Evolutionary conservation across 768 basidiomycete species (phyloP).

Genomic region (Collybia mongolica): DNA sequence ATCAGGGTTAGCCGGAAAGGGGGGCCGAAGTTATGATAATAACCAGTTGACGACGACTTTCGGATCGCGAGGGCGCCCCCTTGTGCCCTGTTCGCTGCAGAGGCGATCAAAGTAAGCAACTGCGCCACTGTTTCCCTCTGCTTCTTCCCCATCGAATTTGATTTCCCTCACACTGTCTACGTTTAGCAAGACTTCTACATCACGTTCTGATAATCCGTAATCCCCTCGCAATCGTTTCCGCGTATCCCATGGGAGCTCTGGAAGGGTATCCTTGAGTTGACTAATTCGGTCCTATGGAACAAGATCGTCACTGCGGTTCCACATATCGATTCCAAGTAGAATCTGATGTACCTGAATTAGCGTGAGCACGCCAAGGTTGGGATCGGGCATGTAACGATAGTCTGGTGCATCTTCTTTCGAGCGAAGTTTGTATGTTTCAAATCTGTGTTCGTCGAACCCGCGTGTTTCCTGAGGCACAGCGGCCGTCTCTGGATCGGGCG

Average conservation of each 20-base stretch:
- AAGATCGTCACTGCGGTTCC: background rate
- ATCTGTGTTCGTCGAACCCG: slow-evolving; percentile 80
- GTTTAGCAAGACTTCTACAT: slow-evolving; percentile 73
- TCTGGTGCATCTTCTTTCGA: slow-evolving; percentile 94
- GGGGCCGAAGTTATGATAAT: slow-evolving; percentile 15
- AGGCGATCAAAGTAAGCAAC: slow-evolving; percentile 80
- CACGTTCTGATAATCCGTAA: slow-evolving; percentile 53
- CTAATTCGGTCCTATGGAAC: slow-evolving; percentile 60
- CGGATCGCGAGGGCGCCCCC: slow-evolving; percentile 46
- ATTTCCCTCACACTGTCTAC: slow-evolving; percentile 68
- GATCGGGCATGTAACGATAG: slow-evolving; percentile 98
- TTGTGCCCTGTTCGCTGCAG: slow-evolving; percentile 34
- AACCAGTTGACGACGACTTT: slow-evolving; percentile 86
- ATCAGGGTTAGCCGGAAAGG: background rate
- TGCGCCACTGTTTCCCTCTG: slow-evolving; percentile 37
- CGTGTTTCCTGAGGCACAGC: slow-evolving; percentile 82
- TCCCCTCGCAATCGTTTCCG: slow-evolving; percentile 50
- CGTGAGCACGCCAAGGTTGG: slow-evolving; percentile 79
- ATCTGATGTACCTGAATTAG: slow-evolving; percentile 44
- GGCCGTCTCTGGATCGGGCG: slow-evolving; percentile 26
- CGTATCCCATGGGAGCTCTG: slow-evolving; percentile 73
- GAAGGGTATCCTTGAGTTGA: slow-evolving; percentile 50
- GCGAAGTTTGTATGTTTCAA: slow-evolving; percentile 79
- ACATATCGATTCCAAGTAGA: background rate
- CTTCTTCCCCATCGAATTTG: slow-evolving; percentile 53